Base-by-base conservation (phyloP, 371 early-diverging fungal genomes). In the Mucor saturninus region DNA sequence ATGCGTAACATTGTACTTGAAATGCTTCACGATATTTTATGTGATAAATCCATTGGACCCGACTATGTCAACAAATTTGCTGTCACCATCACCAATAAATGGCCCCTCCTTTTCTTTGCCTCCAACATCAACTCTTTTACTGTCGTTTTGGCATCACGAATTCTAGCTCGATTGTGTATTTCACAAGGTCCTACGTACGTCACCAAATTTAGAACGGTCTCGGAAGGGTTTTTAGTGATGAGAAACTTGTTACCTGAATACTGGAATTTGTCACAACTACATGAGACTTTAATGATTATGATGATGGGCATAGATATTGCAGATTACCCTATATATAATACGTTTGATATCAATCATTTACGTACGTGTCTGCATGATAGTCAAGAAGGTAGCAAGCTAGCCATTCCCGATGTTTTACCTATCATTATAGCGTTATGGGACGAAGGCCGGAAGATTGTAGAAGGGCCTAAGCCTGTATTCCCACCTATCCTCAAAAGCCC, bases 1-100 rank as follows among this genome's bases (percentile, higher is more conserved):
- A 83, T 90, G 76, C 80, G 93, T n/a, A 91, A 88, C 61, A 75
- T 76, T 28, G 79, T 92, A 11, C 69, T 92, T 67, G 90, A 89
- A 63, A 89, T 89, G 87, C 69, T 92, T 9, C 82, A 87, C 39
- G 86, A 91, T 32, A 84, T 91, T 14, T 54, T 91, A 4, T 82
- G 85, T 43, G 86, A 87, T 32, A 65, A 76, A 26, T 67, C 74
- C 10, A 59, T 48, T 9, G 68, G 56, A 2, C 42, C 49, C 15
- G 68, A 68, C 2, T 68, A 63, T 29, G 62, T 68, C 26, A 68
- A 72, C 64, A 83, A 86, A 54, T 87, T 91, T 66, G 70, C 88
- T 3, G 61, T 71, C 2, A 86, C 85, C 0, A 84, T 91, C 35
- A 88, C 91, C 30, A 87, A 83, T 71, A 83, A 87, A 62, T 92